Conservation (phyloP, 2,329 filamentous ascomycete genomes). For the Pseudogymnoascus sp. region DNA sequence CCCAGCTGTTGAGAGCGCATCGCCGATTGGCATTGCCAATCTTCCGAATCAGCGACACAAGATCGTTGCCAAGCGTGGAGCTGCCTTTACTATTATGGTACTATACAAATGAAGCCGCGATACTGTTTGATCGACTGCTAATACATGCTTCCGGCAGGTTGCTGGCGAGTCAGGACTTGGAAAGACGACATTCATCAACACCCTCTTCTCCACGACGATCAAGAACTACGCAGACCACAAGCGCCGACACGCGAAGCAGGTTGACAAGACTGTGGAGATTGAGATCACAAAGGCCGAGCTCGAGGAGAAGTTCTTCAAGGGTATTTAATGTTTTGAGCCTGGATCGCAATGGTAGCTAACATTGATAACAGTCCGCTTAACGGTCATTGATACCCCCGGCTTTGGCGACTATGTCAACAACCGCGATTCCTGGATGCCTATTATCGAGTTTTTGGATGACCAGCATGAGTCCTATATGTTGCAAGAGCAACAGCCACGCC, state of each 20-base stretch:
- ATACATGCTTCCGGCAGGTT: conserved; percentile 50
- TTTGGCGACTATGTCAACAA: conserved; percentile 99
- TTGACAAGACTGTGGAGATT: conserved; percentile 99
- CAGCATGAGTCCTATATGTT: conserved; percentile 99
- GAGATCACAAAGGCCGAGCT: conserved; percentile 99
- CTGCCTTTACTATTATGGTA: conserved; percentile 99
- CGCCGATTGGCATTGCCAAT: conserved; percentile 68
- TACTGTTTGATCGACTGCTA: neutral
- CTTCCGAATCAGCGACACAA: conserved; percentile 68
- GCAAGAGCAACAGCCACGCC: conserved; percentile 97
- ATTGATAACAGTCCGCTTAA: conserved; percentile 70
- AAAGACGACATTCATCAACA: conserved; percentile 99
- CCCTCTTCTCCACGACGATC: conserved; percentile 98
- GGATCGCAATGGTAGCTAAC: conserved; percentile 14
- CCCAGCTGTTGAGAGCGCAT: conserved; percentile 52
- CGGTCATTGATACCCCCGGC: conserved; percentile 96
- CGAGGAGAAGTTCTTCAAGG: conserved; percentile 99
- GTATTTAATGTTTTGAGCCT: conserved; percentile 41
- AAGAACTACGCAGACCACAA: conserved; percentile 99
- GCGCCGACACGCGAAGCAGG: conserved; percentile 97
- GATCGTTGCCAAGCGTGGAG: conserved; percentile 76
- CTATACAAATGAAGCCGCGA: conserved; percentile 21
- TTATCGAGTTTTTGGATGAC: conserved; percentile 99
- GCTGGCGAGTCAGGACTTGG: conserved; percentile 96
- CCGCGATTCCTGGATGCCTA: conserved; percentile 99